Conservation (phyloP, 2,329 filamentous ascomycete species). For the Aspergillus hortae region DNA sequence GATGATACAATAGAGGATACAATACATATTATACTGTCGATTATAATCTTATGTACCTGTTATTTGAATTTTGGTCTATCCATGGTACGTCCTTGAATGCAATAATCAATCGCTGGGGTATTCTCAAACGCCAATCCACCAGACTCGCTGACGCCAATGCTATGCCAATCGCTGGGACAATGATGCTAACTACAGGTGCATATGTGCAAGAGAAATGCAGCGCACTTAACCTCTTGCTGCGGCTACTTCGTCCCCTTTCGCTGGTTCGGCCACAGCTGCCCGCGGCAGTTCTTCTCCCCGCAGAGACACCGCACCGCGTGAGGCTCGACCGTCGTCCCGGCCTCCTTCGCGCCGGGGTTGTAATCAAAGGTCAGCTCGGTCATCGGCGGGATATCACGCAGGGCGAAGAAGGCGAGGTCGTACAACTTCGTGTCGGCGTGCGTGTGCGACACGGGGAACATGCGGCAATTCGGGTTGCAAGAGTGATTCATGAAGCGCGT, state of each 20-base stretch:
- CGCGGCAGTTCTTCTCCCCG: constrained; percentile 41
- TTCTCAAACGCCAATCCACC: too few relatives aligned
- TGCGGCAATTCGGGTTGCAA: constrained; percentile 46
- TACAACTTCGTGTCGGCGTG: constrained; percentile 42
- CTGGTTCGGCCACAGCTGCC: constrained; percentile 42
- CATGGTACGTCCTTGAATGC: too few relatives aligned
- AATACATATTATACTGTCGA: too few relatives aligned
- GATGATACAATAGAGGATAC: too few relatives aligned
- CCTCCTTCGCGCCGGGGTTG: constrained; percentile 29
- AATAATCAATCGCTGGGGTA: too few relatives aligned
- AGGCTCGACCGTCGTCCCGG: constrained; percentile 27
- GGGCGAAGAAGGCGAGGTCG: constrained; percentile 46
- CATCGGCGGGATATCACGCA: constrained; percentile 37
- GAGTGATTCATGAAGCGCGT: constrained; percentile 50
- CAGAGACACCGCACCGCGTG: constrained; percentile 42
- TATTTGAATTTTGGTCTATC: too few relatives aligned
- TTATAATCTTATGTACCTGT: too few relatives aligned
- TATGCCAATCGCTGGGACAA: background rate
- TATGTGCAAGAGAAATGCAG: too few relatives aligned
- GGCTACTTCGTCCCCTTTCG: constrained; percentile 28
- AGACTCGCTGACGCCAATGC: background rate
- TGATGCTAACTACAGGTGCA: background rate
- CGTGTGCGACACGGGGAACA: constrained; percentile 41
- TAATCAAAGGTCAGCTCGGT: constrained; percentile 50
- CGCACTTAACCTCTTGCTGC: too few relatives aligned